Percentiles rank a stretch among this genome's conserved stretches.
phyloP scores from a whole-genome alignment of 441 rosid species.

The Syzygium syzygioides region DNA sequence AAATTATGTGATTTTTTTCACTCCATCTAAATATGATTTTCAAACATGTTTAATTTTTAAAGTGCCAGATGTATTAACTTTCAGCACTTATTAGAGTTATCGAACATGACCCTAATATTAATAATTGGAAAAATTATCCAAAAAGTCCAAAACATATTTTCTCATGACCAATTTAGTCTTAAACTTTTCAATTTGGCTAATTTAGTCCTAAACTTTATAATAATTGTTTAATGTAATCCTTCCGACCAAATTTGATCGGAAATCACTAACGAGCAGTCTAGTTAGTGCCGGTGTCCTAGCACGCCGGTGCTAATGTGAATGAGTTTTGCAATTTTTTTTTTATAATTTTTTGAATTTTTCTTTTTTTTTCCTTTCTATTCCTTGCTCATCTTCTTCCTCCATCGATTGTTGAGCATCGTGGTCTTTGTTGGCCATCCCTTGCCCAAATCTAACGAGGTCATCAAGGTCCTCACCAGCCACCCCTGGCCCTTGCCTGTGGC shows the following conservation, averaged over 20 bases:
- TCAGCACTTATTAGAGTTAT: not conserved
- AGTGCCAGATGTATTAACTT: not conserved
- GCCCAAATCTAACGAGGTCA: fast-evolving
- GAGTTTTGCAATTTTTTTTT: too few species aligned
- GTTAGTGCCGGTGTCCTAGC: fast-evolving
- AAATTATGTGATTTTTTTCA: too few species aligned
- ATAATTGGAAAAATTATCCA: not conserved
- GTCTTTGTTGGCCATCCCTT: fast-evolving
- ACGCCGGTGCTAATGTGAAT: fast-evolving
- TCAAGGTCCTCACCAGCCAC: fast-evolving
- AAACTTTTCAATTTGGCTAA: not conserved
- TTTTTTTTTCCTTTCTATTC: not conserved
- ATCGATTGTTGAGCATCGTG: fast-evolving
- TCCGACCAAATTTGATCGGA: not conserved
- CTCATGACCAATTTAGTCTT: not conserved
- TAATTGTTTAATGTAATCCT: fast-evolving
- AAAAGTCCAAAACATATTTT: not conserved
- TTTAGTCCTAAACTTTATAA: not conserved
- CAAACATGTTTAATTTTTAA: not conserved
- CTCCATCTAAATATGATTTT: too few species aligned
- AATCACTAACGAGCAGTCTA: fast-evolving
- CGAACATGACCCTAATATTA: not conserved
- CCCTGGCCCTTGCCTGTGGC: fast-evolving
- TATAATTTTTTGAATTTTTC: too few species aligned
- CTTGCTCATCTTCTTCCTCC: not conserved